Percentiles rank a stretch among this genome's conserved stretches.
These are phyloP conservation scores for Tetracladium marchalianum DNA, from an alignment of 495 filamentous ascomycete species.

Conservation along the genomic window DNA sequence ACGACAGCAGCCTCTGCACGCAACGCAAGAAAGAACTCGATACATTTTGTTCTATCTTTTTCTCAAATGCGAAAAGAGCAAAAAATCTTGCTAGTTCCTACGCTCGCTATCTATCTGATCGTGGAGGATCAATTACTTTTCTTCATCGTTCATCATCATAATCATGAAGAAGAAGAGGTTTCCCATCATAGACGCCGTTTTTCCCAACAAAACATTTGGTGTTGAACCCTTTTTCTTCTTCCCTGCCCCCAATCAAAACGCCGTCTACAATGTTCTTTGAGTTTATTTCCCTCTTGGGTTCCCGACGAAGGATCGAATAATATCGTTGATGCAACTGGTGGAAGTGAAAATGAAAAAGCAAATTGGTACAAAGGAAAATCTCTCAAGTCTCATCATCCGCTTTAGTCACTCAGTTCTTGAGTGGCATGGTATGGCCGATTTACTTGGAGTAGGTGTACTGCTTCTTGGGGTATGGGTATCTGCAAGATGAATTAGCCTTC, in stretches of 20 bases:
- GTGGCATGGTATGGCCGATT: slow-evolving; percentile 11
- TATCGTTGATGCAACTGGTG: slow-evolving; percentile 11
- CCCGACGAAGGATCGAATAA: slow-evolving; percentile 1
- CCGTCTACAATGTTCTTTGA: slow-evolving; percentile 7
- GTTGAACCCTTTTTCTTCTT: slow-evolving; percentile 23
- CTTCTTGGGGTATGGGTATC: slow-evolving; percentile 78
- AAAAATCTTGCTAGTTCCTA: slow-evolving; percentile 6
- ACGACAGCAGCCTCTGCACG: too few relatives aligned
- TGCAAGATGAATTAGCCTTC: slow-evolving; percentile 24
- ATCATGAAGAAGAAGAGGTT: slow-evolving; percentile 19
- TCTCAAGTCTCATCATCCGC: not conserved
- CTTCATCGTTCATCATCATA: slow-evolving; percentile 19
- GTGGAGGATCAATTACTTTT: slow-evolving; percentile 25
- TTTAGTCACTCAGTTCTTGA: not conserved
- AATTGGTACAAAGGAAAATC: not conserved
- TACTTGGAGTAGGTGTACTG: slow-evolving; percentile 45
- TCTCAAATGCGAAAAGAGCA: too few relatives aligned
- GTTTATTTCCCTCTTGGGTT: not conserved
- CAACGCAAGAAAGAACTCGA: too few relatives aligned
- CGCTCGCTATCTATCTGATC: slow-evolving; percentile 20
- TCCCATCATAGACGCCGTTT: slow-evolving; percentile 26
- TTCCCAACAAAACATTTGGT: slow-evolving; percentile 3
- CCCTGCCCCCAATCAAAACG: slow-evolving; percentile 12
- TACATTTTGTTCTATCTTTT: too few relatives aligned
- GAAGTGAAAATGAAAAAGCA: not conserved